phyloP scores from a whole-genome alignment of 768 basidiomycete species.

The Pleurotus cornucopiae region DNA sequence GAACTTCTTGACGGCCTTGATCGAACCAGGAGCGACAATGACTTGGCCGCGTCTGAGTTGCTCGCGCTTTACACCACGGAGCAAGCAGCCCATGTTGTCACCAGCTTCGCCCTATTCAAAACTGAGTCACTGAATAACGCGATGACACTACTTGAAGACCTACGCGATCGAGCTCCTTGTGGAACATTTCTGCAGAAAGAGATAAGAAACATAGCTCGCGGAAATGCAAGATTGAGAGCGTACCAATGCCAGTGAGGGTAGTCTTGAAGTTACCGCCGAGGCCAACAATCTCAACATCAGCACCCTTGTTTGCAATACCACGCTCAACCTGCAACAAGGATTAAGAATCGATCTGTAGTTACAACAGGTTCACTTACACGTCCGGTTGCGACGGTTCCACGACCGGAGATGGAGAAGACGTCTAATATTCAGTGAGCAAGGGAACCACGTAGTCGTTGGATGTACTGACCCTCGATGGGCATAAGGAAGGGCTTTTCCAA shows the following conservation, averaged over 20 bases:
- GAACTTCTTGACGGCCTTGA: conserved; percentile 95
- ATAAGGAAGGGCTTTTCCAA: conserved; percentile 97
- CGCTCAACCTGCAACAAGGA: conserved; percentile 68
- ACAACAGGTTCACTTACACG: conserved; percentile 46
- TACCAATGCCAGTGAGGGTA: conserved; percentile 90
- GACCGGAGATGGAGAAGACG: conserved; percentile 96
- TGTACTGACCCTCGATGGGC: conserved; percentile 72
- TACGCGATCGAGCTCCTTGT: conserved; percentile 96
- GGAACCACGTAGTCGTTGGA: not conserved
- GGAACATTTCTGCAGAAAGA: conserved; percentile 87
- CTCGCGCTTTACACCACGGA: conserved; percentile 96
- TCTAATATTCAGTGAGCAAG: conserved; percentile 34
- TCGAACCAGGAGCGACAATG: conserved; percentile 81
- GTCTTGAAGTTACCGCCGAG: conserved; percentile 81
- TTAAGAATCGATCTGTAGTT: too few species aligned
- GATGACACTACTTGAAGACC: conserved; percentile 14
- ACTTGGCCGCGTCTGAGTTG: conserved; percentile 93
- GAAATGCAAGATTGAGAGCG: conserved; percentile 16
- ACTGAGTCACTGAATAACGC: conserved; percentile 1
- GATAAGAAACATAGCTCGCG: not conserved
- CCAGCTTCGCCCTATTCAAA: conserved; percentile 81
- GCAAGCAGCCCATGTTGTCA: conserved; percentile 97
- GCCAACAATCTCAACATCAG: conserved; percentile 92
- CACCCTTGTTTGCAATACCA: conserved; percentile 85
- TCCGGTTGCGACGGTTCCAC: conserved; percentile 97